These are phyloP conservation scores for Termitomyces sp. DNA, from an alignment of 768 basidiomycete genomes.

Conservation along the genomic window DNA sequence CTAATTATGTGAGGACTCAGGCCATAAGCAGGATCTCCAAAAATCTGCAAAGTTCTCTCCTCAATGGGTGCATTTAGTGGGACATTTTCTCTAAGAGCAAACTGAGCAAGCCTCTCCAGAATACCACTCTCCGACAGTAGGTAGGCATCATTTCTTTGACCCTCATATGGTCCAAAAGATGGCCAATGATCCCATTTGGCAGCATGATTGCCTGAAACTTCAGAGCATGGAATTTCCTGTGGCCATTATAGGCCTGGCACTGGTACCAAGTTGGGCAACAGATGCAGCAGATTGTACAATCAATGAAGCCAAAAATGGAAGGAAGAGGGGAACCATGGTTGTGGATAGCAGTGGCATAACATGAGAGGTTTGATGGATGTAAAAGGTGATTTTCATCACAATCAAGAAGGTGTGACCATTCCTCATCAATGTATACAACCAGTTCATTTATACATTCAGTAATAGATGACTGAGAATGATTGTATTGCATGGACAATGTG, in stretches of 20 bases:
- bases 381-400: too few relatives aligned
- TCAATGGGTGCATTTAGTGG: not conserved
- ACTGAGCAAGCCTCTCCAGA: not conserved
- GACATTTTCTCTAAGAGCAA: not conserved
- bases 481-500: too few relatives aligned
- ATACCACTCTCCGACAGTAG: not conserved
- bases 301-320: too few relatives aligned
- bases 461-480: not conserved
- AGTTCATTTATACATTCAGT: not conserved
- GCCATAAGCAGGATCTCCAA: conserved; percentile 28
- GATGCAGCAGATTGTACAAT: too few relatives aligned
- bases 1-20: conserved; percentile 17
- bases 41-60: conserved; percentile 20
- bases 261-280: too few relatives aligned
- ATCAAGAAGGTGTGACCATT: too few relatives aligned
- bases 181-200: conserved; percentile 5
- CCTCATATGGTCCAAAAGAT: not conserved
- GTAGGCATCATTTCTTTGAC: conserved; percentile 3
- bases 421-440: not conserved
- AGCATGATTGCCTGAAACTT: conserved; percentile 10
- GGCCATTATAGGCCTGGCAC: too few relatives aligned
- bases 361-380: too few relatives aligned
- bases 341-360: too few relatives aligned
- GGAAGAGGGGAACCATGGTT: too few relatives aligned
- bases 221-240: too few relatives aligned